phyloP scores from a whole-genome alignment of 371 early-diverging fungal species.

The Apophysomyces ossiformis region DNA sequence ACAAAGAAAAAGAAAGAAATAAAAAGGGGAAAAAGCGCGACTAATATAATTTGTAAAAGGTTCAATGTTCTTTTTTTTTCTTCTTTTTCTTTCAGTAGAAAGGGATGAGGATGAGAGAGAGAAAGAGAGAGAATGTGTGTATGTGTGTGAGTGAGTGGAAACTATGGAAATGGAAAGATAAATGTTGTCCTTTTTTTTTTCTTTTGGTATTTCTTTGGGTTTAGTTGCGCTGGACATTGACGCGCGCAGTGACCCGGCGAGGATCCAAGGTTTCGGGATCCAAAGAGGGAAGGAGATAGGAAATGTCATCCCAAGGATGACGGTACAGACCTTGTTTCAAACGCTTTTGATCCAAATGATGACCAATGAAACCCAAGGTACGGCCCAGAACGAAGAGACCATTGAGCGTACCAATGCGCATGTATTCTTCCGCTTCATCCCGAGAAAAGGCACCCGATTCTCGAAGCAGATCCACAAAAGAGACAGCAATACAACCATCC shows the following conservation, averaged over 20 bases:
- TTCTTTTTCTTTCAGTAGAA: background rate
- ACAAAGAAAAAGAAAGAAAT: background rate
- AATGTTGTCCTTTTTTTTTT: background rate
- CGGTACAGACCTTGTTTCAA: slow-evolving; percentile 95
- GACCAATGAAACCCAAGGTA: slow-evolving; percentile 93
- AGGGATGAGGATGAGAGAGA: too few species aligned
- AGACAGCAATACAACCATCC: slow-evolving; percentile 93
- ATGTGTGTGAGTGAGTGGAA: background rate
- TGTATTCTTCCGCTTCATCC: slow-evolving; percentile 95
- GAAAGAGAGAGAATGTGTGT: background rate
- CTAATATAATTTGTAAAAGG: background rate
- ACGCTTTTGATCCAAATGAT: slow-evolving; percentile 94
- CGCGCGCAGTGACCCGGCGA: slow-evolving; percentile 44
- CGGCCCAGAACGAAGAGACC: slow-evolving; percentile 95
- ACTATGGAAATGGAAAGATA: background rate
- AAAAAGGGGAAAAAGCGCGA: background rate
- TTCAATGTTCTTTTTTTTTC: background rate
- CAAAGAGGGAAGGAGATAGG: slow-evolving; percentile 73
- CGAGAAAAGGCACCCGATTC: slow-evolving; percentile 88
- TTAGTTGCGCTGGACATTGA: slow-evolving; percentile 31
- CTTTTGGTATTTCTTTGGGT: too few species aligned
- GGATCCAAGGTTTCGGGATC: slow-evolving; percentile 43
- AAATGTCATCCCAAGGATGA: slow-evolving; percentile 97
- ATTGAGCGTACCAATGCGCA: slow-evolving; percentile 92
- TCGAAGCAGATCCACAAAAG: slow-evolving; percentile 92